A percentile compares a stretch with the other conserved stretches of the same genome.
Conservation (phyloP, 1,139 yeast species). For the Nakaseomyces uthaithaninus region DNA sequence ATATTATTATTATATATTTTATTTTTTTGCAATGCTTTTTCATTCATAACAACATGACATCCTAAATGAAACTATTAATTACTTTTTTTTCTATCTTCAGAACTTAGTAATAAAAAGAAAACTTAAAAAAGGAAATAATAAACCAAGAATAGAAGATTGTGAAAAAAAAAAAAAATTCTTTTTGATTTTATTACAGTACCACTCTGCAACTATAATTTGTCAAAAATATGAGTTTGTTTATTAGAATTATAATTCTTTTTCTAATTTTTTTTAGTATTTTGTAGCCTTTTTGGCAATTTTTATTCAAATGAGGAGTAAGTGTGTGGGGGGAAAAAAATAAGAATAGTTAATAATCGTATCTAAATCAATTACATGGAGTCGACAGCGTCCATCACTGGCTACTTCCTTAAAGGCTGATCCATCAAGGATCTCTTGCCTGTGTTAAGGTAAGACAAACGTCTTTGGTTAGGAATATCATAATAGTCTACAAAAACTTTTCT, state of each 20-base stretch:
- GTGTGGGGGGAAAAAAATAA: too few species aligned
- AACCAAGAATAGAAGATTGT: too few species aligned
- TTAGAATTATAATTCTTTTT: too few species aligned
- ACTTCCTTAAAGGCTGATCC: slow-evolving; percentile 6
- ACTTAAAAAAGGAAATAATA: too few species aligned
- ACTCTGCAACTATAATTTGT: background rate
- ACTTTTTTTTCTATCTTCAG: too few species aligned
- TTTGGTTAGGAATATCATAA: slow-evolving; percentile 13
- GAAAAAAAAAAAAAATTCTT: background rate
- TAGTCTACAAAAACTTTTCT: slow-evolving; percentile 49
- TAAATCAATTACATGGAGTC: background rate
- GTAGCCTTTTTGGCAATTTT: too few species aligned
- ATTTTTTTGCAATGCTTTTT: too few species aligned
- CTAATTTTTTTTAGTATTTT: too few species aligned
- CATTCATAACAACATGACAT: background rate
- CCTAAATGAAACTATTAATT: background rate
- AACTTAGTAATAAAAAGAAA: too few species aligned
- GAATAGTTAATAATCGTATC: too few species aligned
- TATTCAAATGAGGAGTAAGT: too few species aligned
- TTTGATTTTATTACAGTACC: background rate
- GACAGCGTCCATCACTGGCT: slow-evolving; percentile 5
- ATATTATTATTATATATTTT: too few species aligned
- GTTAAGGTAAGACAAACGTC: slow-evolving; percentile 12
- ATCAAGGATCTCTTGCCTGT: background rate
- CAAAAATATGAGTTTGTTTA: background rate